Base-by-base conservation (phyloP, 192 early-diverging fungal genomes). In the Backusella mclennaniae region DNA sequence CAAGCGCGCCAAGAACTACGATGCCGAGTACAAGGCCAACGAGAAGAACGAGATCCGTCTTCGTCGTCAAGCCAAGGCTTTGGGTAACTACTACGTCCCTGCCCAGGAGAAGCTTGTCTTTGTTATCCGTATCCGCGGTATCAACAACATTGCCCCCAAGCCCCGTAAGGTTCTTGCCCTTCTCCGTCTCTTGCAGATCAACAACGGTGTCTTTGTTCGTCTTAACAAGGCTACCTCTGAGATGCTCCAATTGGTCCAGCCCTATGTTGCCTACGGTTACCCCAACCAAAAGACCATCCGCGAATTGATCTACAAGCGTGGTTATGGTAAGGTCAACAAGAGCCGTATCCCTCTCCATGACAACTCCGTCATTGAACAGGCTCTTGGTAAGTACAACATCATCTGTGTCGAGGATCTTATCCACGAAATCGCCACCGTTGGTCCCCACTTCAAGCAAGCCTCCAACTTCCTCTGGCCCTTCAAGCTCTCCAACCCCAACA, bases 401-500 rank as follows among this genome's bases (percentile, higher is more conserved):
- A 92, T 97, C 87, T 99, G 96, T 83, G 83, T 98, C 69, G 98
- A 99, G 90, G 98, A 99, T 79, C 85, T 99, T 53, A 92, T 99
- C 77, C 96, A 99, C 92, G 97, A 98, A 89, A 97, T 99, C 87
- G 93, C 87, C 92, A 99, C 97, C 53, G 96, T 97, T 80, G 97
- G 97, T 59, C 96, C 96, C 79, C 89, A 98, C 94, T 93, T 93
- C 87, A 93, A 92, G 87, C 84, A 90, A 81, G 98, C 93, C 87
- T 96, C 94, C 90, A 95, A 93, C 91, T 99, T 99, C 92, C 89
- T 99, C 84, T 99, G 98, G 98, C 93, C 98, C 76, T 98, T 99
- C 91, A 95, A 96, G 89, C 90, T 99, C 78, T 96, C 95, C 77
- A 98, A 97, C 93, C 97, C 98, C 80, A 98, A 89, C 78, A 97